phyloP scores from a whole-genome alignment of 73 alveolate genomes.

The Durusdinium trenchii region DNA sequence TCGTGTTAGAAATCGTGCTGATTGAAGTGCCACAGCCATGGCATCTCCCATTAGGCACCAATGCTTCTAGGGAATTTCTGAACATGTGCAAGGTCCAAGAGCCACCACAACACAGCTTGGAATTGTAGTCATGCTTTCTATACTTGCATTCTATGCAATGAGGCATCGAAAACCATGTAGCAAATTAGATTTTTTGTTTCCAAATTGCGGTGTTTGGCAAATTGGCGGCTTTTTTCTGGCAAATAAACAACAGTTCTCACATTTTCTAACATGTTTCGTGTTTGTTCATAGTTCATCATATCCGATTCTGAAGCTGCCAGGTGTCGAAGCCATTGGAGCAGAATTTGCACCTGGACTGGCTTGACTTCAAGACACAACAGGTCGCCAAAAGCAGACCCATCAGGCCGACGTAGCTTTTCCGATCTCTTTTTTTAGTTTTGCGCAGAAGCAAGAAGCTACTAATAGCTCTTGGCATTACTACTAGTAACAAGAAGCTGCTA shows the following conservation, averaged over 20 bases:
- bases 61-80: no score
- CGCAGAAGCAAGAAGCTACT: neutral
- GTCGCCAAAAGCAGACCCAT: conserved; percentile 20
- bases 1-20: no score
- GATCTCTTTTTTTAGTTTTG: neutral
- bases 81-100: no score
- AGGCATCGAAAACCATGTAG: neutral
- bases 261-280: neutral
- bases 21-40: no score
- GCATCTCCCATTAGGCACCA: no score
- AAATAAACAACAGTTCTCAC: neutral
- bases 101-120: no score
- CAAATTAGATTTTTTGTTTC: neutral
- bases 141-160: neutral
- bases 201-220: neutral
- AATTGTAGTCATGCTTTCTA: neutral
- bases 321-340: conserved; percentile 92
- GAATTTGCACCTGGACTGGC: conserved; percentile 77
- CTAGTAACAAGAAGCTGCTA: no score
- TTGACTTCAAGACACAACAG: conserved; percentile 38
- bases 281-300: neutral
- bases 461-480: no score
- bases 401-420: neutral
- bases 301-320: neutral
- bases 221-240: neutral